Conservation (phyloP, 1,139 yeast genomes). For the Pichia sp. region DNA sequence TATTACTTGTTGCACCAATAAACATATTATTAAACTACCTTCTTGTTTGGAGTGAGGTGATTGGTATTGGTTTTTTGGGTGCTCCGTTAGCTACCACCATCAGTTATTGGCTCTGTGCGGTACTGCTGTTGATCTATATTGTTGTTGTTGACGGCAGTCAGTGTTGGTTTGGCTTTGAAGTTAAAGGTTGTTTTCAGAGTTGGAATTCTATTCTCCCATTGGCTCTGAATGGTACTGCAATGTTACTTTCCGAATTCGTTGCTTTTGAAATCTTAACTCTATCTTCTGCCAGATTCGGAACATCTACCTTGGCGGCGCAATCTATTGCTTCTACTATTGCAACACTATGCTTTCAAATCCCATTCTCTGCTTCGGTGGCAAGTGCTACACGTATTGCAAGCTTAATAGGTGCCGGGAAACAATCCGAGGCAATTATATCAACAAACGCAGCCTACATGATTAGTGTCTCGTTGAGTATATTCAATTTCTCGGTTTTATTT, state of each 20-base stretch:
- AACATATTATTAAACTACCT: slow-evolving; percentile 35
- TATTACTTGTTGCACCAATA: slow-evolving; percentile 38
- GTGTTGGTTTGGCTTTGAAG: slow-evolving; percentile 36
- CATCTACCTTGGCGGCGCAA: slow-evolving; percentile 41
- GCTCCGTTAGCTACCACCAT: slow-evolving; percentile 40
- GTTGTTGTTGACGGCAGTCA: slow-evolving; percentile 23
- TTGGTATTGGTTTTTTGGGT: slow-evolving; percentile 39
- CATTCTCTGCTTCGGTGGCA: slow-evolving; percentile 41
- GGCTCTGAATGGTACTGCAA: slow-evolving; percentile 41
- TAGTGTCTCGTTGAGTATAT: slow-evolving; percentile 28
- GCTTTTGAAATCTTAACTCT: slow-evolving; percentile 42
- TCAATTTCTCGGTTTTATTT: slow-evolving; percentile 29
- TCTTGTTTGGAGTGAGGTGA: slow-evolving; percentile 33
- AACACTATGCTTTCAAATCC: slow-evolving; percentile 38
- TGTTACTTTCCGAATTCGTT: slow-evolving; percentile 42
- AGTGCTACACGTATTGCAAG: slow-evolving; percentile 40
- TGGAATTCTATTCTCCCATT: slow-evolving; percentile 22
- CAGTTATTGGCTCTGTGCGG: slow-evolving; percentile 37
- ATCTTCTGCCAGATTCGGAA: slow-evolving; percentile 39
- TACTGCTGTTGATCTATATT: slow-evolving; percentile 32
- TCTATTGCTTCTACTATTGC: slow-evolving; percentile 40
- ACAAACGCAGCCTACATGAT: slow-evolving; percentile 30
- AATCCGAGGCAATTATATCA: slow-evolving; percentile 32
- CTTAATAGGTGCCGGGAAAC: slow-evolving; percentile 35
- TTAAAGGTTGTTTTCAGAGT: slow-evolving; percentile 31